Percentiles rank a stretch among this genome's conserved stretches.
These are phyloP conservation scores for Aspergillus funiculosus DNA, from an alignment of 495 filamentous ascomycete genomes.

Conservation along the genomic window DNA sequence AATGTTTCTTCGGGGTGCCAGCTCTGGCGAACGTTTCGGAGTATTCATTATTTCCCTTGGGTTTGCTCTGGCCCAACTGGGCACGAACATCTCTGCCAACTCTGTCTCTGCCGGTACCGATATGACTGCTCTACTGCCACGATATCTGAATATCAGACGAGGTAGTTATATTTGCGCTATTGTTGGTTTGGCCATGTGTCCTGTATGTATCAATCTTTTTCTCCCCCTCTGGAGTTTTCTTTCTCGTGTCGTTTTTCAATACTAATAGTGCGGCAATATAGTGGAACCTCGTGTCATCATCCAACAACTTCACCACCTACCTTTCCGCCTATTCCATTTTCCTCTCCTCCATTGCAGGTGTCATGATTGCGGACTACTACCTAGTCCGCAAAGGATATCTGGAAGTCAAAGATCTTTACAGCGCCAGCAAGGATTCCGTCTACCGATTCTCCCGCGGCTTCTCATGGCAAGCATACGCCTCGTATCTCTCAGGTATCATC, in stretches of 20 bases:
- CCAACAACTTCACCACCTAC: conserved; percentile 93
- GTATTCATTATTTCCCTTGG: conserved; percentile 82
- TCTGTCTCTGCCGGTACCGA: conserved; percentile 86
- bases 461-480: conserved; percentile 76
- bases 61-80: conserved; percentile 81
- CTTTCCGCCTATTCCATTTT: conserved; percentile 95
- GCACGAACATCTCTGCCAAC: conserved; percentile 92
- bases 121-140: conserved; percentile 82
- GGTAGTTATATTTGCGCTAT: conserved; percentile 84
- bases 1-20: conserved; percentile 67
- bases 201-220: conserved; percentile 38
- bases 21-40: conserved; percentile 71
- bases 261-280: conserved; percentile 17
- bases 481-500: conserved; percentile 80
- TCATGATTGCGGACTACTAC: conserved; percentile 90
- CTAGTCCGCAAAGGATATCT: conserved; percentile 78
- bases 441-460: conserved; percentile 73
- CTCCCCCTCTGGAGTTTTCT: not conserved
- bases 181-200: conserved; percentile 82
- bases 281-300: conserved; percentile 70
- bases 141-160: conserved; percentile 81
- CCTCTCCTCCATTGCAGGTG: conserved; percentile 84
- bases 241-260: not conserved
- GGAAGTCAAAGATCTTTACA: conserved; percentile 74
- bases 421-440: conserved; percentile 54